Evolutionary conservation across 257 asterid genomes (phyloP), one percentile per base, ranked within the genome.

Genomic region (Solanum ahanhuiri): DNA sequence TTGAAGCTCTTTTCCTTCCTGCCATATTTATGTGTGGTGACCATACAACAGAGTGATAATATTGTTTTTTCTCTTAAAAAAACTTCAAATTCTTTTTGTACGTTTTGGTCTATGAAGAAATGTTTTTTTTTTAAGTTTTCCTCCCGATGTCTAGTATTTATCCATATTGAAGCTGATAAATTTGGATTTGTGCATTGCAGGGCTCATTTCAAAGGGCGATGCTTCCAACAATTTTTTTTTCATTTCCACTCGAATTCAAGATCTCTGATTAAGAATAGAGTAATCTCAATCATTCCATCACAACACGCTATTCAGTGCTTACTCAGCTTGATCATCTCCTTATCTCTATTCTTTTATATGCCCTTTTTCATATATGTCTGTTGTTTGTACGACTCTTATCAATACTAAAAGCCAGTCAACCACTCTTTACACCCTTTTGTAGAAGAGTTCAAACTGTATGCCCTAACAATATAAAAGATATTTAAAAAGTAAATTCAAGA

Each of bases 151-250:
- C 7, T 3, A 7, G 25, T 58, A n/a, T 63, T 6, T 63, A 60
- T 14, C 5, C 3, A 1, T 7, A 69, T 30, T 3, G 0, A 0
- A 69, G n/a, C 6, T 1, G 1, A 1, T 66, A 66, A 12, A 28
- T 66, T 6, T 12, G 11, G 0, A 0, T 66, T 28, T 0, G 0
- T 28, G 7, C 0, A 23, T 23, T 2, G 71, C 1, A 2, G 0
- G 10, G 0, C 5, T 14, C 5, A 12, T 11, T 64, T 14, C 8
- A 1, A 2, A 1, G 3, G 1, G 1, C 0, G 1, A 67, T 0
- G 1, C n/a, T 54, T 54, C 2, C 5, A 30, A 69, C 12, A 2
- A 0, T 9, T 5, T 5, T 17, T 14, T 48, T 14, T 51, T 1
- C n/a, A 17, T 2, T 54, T 17, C 9, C n/a, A 5, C 1, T 54